Evolutionary conservation across 2,329 filamentous ascomycete species (phyloP).

Genomic region (Fusarium haematococcum): DNA sequence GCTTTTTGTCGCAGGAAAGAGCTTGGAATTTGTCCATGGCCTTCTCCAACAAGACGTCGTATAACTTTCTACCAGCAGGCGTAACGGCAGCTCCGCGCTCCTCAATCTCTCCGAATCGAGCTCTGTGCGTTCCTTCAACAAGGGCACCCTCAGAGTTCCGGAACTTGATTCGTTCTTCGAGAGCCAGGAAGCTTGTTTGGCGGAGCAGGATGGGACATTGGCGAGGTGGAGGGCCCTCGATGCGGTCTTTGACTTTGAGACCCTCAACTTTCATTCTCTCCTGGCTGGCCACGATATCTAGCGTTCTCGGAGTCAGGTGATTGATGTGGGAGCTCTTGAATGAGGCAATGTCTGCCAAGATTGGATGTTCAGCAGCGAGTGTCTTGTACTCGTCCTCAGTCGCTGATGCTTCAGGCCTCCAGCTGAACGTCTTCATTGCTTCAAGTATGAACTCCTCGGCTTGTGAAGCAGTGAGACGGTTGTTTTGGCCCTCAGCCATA

Average conservation of each 20-base stretch:
- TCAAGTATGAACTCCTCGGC: slow-evolving; percentile 55
- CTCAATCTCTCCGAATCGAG: slow-evolving; percentile 66
- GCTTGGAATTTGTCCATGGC: slow-evolving; percentile 33
- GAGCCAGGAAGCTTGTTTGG: slow-evolving; percentile 65
- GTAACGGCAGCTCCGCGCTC: slow-evolving; percentile 64
- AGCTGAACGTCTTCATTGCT: slow-evolving; percentile 60
- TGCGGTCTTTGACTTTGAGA: slow-evolving; percentile 59
- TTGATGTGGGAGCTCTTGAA: slow-evolving; percentile 62
- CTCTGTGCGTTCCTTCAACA: slow-evolving; percentile 56
- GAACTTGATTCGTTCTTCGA: slow-evolving; percentile 61
- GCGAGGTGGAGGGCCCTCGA: slow-evolving; percentile 63
- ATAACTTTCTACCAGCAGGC: slow-evolving; percentile 56
- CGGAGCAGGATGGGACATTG: slow-evolving; percentile 60
- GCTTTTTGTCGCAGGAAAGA: neutral
- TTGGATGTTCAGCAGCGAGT: slow-evolving; percentile 57
- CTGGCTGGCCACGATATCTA: slow-evolving; percentile 61
- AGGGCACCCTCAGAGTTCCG: slow-evolving; percentile 30
- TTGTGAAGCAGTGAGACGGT: slow-evolving; percentile 45
- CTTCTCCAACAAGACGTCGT: slow-evolving; percentile 56
- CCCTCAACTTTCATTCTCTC: slow-evolving; percentile 54
- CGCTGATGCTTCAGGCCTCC: slow-evolving; percentile 57
- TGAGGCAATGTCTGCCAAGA: slow-evolving; percentile 60
- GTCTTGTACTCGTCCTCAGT: slow-evolving; percentile 55
- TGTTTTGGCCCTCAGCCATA: slow-evolving; percentile 46
- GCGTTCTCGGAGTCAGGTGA: slow-evolving; percentile 63